Evolutionary conservation across 2,329 filamentous ascomycete genomes (phyloP).

Genomic region (Stemphylium lycopersici): DNA sequence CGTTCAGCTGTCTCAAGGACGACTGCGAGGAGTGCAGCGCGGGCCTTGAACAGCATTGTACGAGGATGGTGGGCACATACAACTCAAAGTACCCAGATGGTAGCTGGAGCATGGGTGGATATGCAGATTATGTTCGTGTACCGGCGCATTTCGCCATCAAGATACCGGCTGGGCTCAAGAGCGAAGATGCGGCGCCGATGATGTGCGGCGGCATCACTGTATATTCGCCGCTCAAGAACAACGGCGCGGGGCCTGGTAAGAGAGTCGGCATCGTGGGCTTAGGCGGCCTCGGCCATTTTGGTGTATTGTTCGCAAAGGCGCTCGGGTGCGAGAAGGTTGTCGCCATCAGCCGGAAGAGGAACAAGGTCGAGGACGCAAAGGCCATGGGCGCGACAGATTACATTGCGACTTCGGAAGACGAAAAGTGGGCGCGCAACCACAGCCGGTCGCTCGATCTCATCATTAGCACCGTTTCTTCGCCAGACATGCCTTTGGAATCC

Average conservation of each 20-base stretch:
- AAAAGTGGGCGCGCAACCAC: conserved; percentile 66
- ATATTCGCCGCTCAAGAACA: conserved; percentile 70
- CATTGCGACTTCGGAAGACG: conserved; percentile 53
- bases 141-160: conserved; percentile 64
- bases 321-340: conserved; percentile 72
- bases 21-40: conserved; percentile 61
- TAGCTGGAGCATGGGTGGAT: conserved; percentile 70
- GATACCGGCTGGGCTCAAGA: conserved; percentile 59
- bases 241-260: conserved; percentile 72
- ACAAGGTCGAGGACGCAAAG: conserved; percentile 65
- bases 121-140: conserved; percentile 61
- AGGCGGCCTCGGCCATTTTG: conserved; percentile 77
- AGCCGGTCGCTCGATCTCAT: conserved; percentile 65
- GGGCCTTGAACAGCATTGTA: conserved; percentile 54
- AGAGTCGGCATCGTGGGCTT: conserved; percentile 74
- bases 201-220: conserved; percentile 79
- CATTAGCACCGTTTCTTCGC: conserved; percentile 62
- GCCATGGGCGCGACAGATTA: conserved; percentile 71
- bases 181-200: conserved; percentile 68
- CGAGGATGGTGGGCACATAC: conserved; percentile 63
- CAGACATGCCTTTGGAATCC: conserved; percentile 66
- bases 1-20: conserved; percentile 54
- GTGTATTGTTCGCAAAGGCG: conserved; percentile 72
- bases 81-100: conserved; percentile 62
- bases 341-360: conserved; percentile 65